phyloP scores from a whole-genome alignment of 2,329 filamentous ascomycete genomes.

The Claviceps lovelessii region DNA sequence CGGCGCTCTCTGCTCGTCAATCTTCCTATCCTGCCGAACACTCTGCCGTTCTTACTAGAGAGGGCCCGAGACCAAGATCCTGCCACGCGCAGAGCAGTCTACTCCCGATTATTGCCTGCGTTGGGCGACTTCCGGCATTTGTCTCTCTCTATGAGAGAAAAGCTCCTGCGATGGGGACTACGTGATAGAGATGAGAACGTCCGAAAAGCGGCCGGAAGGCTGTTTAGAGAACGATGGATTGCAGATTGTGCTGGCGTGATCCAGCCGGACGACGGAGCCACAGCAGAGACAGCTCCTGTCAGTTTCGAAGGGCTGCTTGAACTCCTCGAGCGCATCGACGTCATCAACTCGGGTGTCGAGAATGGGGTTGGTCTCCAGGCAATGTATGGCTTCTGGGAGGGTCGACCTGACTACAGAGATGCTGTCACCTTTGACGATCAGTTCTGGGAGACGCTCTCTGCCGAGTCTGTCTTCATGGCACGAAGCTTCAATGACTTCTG shows the following conservation, averaged over 20 bases:
- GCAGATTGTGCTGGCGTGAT: slow-evolving; percentile 71
- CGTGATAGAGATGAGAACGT: slow-evolving; percentile 90
- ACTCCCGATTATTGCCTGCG: slow-evolving; percentile 71
- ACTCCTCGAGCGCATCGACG: slow-evolving; percentile 82
- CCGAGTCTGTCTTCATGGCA: slow-evolving; percentile 79
- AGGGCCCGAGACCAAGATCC: slow-evolving; percentile 80
- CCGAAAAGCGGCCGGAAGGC: slow-evolving; percentile 72
- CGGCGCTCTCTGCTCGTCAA: slow-evolving; percentile 78
- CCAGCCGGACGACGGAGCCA: slow-evolving; percentile 43
- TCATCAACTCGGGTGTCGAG: slow-evolving; percentile 79
- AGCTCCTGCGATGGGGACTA: slow-evolving; percentile 85
- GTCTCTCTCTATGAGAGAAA: slow-evolving; percentile 87
- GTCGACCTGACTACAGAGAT: slow-evolving; percentile 68
- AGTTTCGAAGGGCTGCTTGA: slow-evolving; percentile 77
- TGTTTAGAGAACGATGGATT: slow-evolving; percentile 95
- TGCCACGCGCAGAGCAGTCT: slow-evolving; percentile 69
- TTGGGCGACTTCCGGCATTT: slow-evolving; percentile 90
- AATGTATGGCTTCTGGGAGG: slow-evolving; percentile 94
- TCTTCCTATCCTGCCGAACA: slow-evolving; percentile 69
- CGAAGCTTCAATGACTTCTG: slow-evolving; percentile 93
- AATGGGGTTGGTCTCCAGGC: slow-evolving; percentile 84
- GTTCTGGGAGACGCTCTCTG: slow-evolving; percentile 69
- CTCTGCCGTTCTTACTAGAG: slow-evolving; percentile 77
- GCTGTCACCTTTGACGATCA: slow-evolving; percentile 55
- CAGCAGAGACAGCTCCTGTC: slow-evolving; percentile 43